Evolutionary conservation across 208 protist species (phyloP), one percentile per base, ranked within the genome.

Genomic region (Crithidia fasciculata): DNA sequence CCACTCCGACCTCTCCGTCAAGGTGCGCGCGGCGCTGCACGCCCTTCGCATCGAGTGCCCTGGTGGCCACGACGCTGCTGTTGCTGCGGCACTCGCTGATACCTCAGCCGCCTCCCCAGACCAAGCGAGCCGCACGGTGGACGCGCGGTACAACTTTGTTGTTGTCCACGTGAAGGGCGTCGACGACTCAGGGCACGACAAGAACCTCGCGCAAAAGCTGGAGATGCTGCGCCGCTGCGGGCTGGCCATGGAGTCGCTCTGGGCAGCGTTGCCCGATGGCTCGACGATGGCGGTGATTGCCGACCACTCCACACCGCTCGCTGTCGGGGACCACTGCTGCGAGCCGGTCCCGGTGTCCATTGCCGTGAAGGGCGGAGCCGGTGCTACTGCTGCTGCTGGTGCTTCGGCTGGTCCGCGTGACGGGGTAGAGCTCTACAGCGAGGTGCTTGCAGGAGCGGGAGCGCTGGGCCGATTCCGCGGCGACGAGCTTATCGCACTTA

Each of bases 141-240:
- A 72, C 53, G 57, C 50, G 61, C 62, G 74, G 28, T 83, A 69
- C 67, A 84, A 82, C 69, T 89, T 92, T 65, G 83, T 81, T 44
- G 83, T 90, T n/a, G 59, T 92, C 54, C 87, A 92, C 63, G 83
- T 93, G n/a, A 93, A 93, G 69, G 88, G 85, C 58, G 85, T 89
- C 40, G 88, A 93, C 63, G 82, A 93, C 60, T 78, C 88, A 1
- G 85, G 88, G 13, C 88, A 93, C 69, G 88, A 90, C 64, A 72
- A 64, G 43, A 84, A 50, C 47, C 76, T 83, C 15, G 57, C 63
- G 62, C 66, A 83, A 13, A 89, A 88, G 69, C 54, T 91, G 40
- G 58, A 74, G 60, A 84, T 91, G 83, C 74, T 90, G 44, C 72
- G 82, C 12, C 64, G 73, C 45, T 87, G 74, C 62, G 85, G 81